Evolutionary conservation across 2,329 filamentous ascomycete species (phyloP).

Genomic region (Alternaria alternata): DNA sequence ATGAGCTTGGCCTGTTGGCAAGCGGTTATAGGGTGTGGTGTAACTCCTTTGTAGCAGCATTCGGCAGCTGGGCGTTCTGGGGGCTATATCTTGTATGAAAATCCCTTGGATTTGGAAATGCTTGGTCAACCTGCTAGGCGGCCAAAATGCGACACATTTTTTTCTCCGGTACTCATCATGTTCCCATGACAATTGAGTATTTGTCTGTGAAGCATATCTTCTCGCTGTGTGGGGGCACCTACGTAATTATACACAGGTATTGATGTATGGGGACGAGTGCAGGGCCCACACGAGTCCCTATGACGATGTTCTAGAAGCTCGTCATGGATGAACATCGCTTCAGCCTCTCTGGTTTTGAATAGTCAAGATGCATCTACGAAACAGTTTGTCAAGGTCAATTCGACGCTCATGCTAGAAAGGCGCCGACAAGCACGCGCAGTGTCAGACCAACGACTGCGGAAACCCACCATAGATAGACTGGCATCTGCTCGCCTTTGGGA

Average conservation of each 20-base stretch:
- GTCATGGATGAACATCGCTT: background rate
- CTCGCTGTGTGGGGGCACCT: slow-evolving; percentile 17
- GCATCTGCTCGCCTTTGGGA: slow-evolving; percentile 12
- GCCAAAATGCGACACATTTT: slow-evolving; percentile 13
- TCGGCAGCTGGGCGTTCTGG: slow-evolving; percentile 42
- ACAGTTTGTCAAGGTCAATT: background rate
- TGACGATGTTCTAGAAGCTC: slow-evolving; percentile 25
- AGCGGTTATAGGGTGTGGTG: slow-evolving; percentile 8
- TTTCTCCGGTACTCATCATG: background rate
- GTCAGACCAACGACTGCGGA: slow-evolving; percentile 3
- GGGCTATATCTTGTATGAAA: slow-evolving; percentile 6
- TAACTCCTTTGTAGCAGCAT: slow-evolving; percentile 37
- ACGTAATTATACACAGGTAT: slow-evolving; percentile 21
- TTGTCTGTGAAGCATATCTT: slow-evolving; percentile 7
- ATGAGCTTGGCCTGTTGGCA: slow-evolving; percentile 1
- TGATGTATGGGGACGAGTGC: slow-evolving; percentile 6
- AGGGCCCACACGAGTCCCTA: slow-evolving; percentile 26
- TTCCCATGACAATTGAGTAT: background rate
- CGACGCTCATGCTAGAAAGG: background rate
- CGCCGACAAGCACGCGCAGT: background rate
- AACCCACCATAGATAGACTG: slow-evolving; percentile 5
- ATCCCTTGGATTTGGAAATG: slow-evolving; percentile 13
- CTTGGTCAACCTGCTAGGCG: slow-evolving; percentile 12
- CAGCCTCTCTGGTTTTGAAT: background rate
- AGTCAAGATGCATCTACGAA: background rate